Conservation (phyloP, 306 rosid genomes). For the Rosa multiflora region DNA sequence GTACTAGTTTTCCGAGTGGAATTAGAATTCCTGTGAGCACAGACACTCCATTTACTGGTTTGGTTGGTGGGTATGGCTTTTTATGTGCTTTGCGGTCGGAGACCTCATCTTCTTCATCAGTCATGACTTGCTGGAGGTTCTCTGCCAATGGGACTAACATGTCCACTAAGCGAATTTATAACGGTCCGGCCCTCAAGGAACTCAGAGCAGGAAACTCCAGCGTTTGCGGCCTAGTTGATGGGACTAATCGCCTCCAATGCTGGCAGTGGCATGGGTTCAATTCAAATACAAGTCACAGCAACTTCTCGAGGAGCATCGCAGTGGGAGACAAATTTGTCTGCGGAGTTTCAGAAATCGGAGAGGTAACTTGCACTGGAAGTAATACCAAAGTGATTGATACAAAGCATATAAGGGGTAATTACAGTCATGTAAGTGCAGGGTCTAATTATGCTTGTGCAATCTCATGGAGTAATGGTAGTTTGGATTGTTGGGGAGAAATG, state of each 20-base stretch:
- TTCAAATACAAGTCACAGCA: neutral
- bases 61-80: conserved; percentile 72
- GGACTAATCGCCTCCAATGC: conserved; percentile 41
- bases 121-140: conserved; percentile 79
- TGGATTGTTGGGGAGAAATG: conserved; percentile 69
- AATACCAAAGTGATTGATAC: conserved; percentile 12
- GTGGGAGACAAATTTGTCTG: conserved; percentile 70
- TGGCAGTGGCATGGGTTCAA: conserved; percentile 61
- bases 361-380: conserved; percentile 44
- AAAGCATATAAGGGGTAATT: conserved; percentile 27
- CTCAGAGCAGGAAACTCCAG: conserved; percentile 57
- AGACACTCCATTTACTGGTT: conserved; percentile 38
- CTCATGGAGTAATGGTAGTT: conserved; percentile 14
- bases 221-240: conserved; percentile 55
- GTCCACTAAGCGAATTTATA: conserved; percentile 40
- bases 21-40: conserved; percentile 25
- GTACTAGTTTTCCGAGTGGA: conserved; percentile 52
- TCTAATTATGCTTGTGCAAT: conserved; percentile 66
- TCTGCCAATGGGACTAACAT: conserved; percentile 39
- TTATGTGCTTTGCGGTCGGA: conserved; percentile 51
- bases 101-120: conserved; percentile 19
- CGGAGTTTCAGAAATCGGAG: conserved; percentile 40
- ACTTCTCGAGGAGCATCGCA: conserved; percentile 48
- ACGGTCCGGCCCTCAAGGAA: conserved; percentile 34
- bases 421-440: conserved; percentile 48